These are phyloP conservation scores for Acrocalymma vagum DNA, from an alignment of 2,329 filamentous ascomycete species.

Conservation along the genomic window DNA sequence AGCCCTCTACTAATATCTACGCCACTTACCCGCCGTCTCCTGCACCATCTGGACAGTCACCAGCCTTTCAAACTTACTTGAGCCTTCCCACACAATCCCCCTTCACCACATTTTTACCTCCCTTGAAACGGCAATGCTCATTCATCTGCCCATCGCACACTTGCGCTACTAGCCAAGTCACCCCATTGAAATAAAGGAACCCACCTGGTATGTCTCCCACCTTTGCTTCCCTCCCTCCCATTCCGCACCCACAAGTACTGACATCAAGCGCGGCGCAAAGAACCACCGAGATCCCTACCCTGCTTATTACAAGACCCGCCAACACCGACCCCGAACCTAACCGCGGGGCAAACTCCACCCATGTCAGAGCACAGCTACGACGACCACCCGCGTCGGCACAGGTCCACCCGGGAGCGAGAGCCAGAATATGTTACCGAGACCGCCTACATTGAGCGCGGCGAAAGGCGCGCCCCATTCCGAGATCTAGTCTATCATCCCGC, in stretches of 20 bases:
- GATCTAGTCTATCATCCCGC: slow-evolving; percentile 59
- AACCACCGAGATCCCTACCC: too few species aligned
- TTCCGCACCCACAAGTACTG: too few species aligned
- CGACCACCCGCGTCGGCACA: slow-evolving; percentile 56
- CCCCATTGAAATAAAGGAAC: too few species aligned
- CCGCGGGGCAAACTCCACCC: slow-evolving; percentile 21
- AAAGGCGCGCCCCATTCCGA: slow-evolving; percentile 51
- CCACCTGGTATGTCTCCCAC: too few species aligned
- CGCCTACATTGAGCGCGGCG: slow-evolving; percentile 60
- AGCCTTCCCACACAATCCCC: slow-evolving; percentile 15
- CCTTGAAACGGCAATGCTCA: slow-evolving; percentile 31
- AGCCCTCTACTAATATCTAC: slow-evolving; percentile 31
- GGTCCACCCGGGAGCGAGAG: slow-evolving; percentile 58
- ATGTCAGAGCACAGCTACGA: slow-evolving; percentile 62
- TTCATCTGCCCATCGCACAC: slow-evolving; percentile 32
- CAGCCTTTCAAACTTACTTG: slow-evolving; percentile 19
- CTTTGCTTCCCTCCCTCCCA: too few species aligned
- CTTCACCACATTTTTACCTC: slow-evolving; percentile 29
- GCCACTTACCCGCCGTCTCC: slow-evolving; percentile 27
- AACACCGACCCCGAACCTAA: slow-evolving; percentile 1
- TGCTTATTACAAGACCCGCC: too few species aligned
- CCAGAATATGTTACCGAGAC: slow-evolving; percentile 61
- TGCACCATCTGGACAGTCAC: slow-evolving; percentile 29
- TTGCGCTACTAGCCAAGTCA: slow-evolving; percentile 27
- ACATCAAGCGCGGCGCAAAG: too few species aligned